A percentile compares a stretch with the other conserved stretches of the same genome.
Conservation (phyloP, 352 stramenopile species). For the Pythium folliculosum region DNA sequence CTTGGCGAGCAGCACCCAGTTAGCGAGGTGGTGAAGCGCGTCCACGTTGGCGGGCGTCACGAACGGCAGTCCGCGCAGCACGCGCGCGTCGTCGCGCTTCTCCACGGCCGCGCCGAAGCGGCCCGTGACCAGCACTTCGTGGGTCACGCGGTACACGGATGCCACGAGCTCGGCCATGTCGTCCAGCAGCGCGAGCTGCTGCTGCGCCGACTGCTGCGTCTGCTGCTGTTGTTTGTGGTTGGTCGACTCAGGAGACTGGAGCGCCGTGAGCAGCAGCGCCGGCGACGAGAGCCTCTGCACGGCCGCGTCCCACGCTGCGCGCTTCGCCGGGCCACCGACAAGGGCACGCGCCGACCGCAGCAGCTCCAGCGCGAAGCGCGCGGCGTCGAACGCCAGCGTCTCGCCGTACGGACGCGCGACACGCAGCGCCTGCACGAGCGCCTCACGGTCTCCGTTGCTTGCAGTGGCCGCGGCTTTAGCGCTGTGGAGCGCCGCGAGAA, state of each 20-base stretch:
- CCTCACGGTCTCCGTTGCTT: background rate
- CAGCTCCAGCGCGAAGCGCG: constrained; percentile 62
- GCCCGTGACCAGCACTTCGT: constrained; percentile 47
- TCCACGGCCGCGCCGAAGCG: constrained; percentile 43
- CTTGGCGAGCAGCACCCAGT: constrained; percentile 80
- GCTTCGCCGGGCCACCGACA: background rate
- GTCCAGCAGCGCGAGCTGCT: constrained; percentile 38
- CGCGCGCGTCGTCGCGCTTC: constrained; percentile 28
- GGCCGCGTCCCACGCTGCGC: constrained; percentile 28
- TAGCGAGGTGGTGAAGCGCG: constrained; percentile 68
- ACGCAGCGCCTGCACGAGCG: background rate
- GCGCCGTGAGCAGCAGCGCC: constrained; percentile 64
- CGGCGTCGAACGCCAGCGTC: constrained; percentile 56
- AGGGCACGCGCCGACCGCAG: constrained; percentile 36
- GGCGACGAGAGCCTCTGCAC: constrained; percentile 56
- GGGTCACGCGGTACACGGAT: constrained; percentile 48
- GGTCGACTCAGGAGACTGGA: constrained; percentile 36
- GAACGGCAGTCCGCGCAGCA: constrained; percentile 26
- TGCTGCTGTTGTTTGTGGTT: background rate
- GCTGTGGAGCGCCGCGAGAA: constrained; percentile 32
- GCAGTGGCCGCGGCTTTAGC: no score
- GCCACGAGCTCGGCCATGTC: constrained; percentile 62
- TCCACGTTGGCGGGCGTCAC: constrained; percentile 73
- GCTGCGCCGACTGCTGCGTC: background rate
- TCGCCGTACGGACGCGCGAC: constrained; percentile 36